Base-by-base conservation (phyloP, 805 yeast species). In the Wilhelminamyces savonicus region DNA sequence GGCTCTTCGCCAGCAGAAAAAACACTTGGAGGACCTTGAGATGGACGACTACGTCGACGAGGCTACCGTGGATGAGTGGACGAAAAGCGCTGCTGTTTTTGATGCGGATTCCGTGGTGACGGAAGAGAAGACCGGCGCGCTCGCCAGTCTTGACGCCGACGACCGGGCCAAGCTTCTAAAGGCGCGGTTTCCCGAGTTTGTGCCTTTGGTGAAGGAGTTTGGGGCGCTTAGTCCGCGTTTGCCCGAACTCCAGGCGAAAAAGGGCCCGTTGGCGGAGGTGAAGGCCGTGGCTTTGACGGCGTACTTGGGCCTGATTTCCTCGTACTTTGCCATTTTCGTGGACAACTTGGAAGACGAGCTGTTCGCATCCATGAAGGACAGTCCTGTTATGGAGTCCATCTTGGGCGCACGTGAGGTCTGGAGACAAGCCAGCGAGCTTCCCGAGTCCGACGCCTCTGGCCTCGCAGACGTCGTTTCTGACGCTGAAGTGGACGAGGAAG, bases 361-460 rank as follows among this genome's bases (percentile, higher is more conserved):
- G 3, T 71, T 77, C 37, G 31, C 45, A 9, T 52, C 65, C 20
- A 77, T 88, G 81, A 86, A 85, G 44, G 94, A 85, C 32, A 90
- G 82, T 41, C 82, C 90, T 3, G 80, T 90, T 2, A 90, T 92
- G 96, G 87, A 84, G 47, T 73, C 82, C 17, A 78, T 90, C 20
- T 61, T 90, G 31, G 77, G 82, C 30, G 69, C 92, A 3, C 71
- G 94, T 41, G 96, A 90, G 48, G 69, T 84, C 12, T 88, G 96
- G 95, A 74, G 92, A 50, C 88, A 82, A 46, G 95, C 94, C 4
- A 66, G 59, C 27, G 74, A 64, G 37, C 50, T 79, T 21, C 71
- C 70, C 10, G 66, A 42, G 7, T n/a, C n/a, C n/a, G n/a, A n/a
- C n/a, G n/a, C n/a, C n/a, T n/a, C n/a, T n/a, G n/a, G n/a, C n/a